Percentiles rank a stretch among this genome's conserved stretches.
phyloP scores from a whole-genome alignment of 768 basidiomycete genomes.

The Fibroporia radiculosa region DNA sequence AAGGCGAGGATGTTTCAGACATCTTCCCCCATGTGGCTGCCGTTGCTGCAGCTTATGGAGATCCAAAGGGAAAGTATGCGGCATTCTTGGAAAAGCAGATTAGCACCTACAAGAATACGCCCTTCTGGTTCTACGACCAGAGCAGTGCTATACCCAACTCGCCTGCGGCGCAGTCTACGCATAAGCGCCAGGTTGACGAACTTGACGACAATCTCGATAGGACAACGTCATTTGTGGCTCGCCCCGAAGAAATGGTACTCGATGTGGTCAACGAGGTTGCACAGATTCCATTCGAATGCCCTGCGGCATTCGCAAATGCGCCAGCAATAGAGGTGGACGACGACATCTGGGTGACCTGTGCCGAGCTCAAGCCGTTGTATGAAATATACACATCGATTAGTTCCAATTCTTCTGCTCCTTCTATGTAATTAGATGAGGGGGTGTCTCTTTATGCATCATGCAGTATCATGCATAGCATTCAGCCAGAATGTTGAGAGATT shows the following conservation, averaged over 20 bases:
- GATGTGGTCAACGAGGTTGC: not conserved
- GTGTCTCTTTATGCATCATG: too few relatives aligned
- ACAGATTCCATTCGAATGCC: conserved; percentile 29
- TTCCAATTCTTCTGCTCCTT: not conserved
- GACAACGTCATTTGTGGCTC: not conserved
- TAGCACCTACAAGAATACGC: conserved; percentile 26
- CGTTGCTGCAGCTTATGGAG: conserved; percentile 45
- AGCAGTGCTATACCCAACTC: conserved; percentile 30
- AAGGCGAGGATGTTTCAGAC: conserved; percentile 32
- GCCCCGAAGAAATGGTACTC: not conserved
- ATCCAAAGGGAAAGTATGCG: conserved; percentile 42
- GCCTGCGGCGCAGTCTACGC: conserved; percentile 22
- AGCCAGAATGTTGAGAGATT: too few relatives aligned
- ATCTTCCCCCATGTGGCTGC: conserved; percentile 43
- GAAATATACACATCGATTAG: conserved; percentile 7
- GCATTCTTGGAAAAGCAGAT: conserved; percentile 31
- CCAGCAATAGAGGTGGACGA: conserved; percentile 33
- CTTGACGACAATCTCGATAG: not conserved
- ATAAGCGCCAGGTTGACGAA: conserved; percentile 14
- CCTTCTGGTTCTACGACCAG: conserved; percentile 46
- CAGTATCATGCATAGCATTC: too few relatives aligned
- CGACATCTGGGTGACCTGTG: conserved; percentile 36
- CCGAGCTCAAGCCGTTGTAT: conserved; percentile 33
- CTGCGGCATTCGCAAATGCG: conserved; percentile 26
- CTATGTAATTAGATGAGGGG: not conserved